Evolutionary conservation across 768 basidiomycete species (phyloP), one percentile per base, ranked within the genome.

Genomic region (Phylloporus sp.): DNA sequence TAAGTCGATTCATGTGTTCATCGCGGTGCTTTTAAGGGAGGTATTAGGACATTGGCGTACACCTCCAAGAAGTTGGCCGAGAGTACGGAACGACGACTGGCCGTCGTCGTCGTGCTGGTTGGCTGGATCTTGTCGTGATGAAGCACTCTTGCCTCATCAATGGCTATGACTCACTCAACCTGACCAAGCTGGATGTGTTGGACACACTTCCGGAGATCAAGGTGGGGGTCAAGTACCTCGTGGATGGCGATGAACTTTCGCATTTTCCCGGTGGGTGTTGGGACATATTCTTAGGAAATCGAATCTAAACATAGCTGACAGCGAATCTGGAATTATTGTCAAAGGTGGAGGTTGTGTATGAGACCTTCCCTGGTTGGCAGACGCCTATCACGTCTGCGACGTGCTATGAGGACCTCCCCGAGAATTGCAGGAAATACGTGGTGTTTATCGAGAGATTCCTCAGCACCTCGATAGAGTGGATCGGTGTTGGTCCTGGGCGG

Each of bases 71-170:
- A 70, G 86, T 97, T 8, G 97, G 97, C 6, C 79, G 77, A 41
- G 97, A 99, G 68, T 97, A 80, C 57, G 97, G 97, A 18, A 84
- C 82, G 23, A 97, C 94, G 2, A 99, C 97, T 1, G 97, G 97
- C 7, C 84, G 97, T 26, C 76, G 89, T 32, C 80, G 97, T 52
- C 87, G 97, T 48, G 92, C 94, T 70, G 97, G 97, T 12, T 99
- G 97, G 97, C 83, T 99, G 40, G 97, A 99, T 70, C 77, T 98
- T 13, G 91, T 97, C 50, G 92, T 97, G 36, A 80, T 99, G 77
- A 86, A 84, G 68, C 86, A 97, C 70, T 98, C 95, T 7, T 83
- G 77, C 65, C 72, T 91, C 55, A 91, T 99, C 79, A 99, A 99
- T 69, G 97, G 97, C 31, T 99, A 98, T 70, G 92, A 95, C 63